Base-by-base conservation (phyloP, 2,329 filamentous ascomycete genomes). In the Penicillium psychrosexuale region DNA sequence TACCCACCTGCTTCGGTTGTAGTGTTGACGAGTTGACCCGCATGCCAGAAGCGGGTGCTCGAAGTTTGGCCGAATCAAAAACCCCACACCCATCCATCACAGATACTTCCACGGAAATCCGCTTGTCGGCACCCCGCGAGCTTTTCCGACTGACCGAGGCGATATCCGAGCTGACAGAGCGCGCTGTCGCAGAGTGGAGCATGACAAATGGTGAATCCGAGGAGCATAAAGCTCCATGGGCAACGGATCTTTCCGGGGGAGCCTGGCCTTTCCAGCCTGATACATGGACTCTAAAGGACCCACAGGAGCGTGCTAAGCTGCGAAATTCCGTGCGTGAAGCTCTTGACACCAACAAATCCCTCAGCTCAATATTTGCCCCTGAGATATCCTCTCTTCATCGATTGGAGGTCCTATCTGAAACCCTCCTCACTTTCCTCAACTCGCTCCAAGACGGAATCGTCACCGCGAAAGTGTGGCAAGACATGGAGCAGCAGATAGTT, bases 11-110 rank as follows among this genome's bases (percentile, higher is more conserved):
- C 64, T 89, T 97, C 46, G 90, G 90, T 0, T 85, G 90, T 36
- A 92, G 89, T 0, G 82, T 99, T n/a, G 88, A 92, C 57, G 92
- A 96, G 66, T 81, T 99, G 8, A 90, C 95, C 47, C 85, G 87
- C 17, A 84, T 97, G 5, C 92, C 94, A 0, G 86, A 92, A 82
- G 79, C 82, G 17, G 83, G 83, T 11, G 91, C 92, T 5, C 88
- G 94, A 5, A 89, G 89, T 54, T 78, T 91, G 19, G 75, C 62
- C 7, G 55, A 50, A 30, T 46, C 56, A 6, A 60, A 53, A 70
- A 52, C 68, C 6, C 42, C 61, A 1, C 58, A 68, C 3, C 64
- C 68, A 7, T 76, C 77, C 15, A 39, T 39, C 34, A 13, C 71
- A 68, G 33, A 61, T 53, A 3, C 60, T 68, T 30, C 52, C 7